These are phyloP conservation scores for Juncus effusus DNA, from an alignment of 176 grass and related monocot species.

Conservation along the genomic window DNA sequence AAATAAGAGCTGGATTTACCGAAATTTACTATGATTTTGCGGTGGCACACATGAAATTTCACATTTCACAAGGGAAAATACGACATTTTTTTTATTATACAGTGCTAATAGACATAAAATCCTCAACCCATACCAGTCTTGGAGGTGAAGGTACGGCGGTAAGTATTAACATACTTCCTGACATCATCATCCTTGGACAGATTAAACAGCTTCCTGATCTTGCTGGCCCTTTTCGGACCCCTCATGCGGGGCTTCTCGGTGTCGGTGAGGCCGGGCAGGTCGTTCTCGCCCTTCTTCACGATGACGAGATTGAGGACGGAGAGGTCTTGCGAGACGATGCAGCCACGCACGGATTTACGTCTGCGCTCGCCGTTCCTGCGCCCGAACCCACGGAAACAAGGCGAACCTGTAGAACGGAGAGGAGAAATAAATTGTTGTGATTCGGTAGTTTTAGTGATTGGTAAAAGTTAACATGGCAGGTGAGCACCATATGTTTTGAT, in stretches of 20 bases:
- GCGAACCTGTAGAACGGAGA: constrained; percentile 59
- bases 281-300: constrained; percentile 86
- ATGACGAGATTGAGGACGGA: constrained; percentile 92
- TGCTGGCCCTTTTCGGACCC: constrained; percentile 91
- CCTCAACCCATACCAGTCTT: constrained; percentile 53
- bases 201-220: constrained; percentile 97
- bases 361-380: constrained; percentile 82
- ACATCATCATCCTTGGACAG: constrained; percentile 90
- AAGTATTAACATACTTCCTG: constrained; percentile 92
- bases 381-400: constrained; percentile 85
- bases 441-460: no score
- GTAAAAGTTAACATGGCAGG: not conserved
- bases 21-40: no score
- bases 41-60: no score
- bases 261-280: constrained; percentile 78
- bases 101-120: no score
- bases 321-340: constrained; percentile 86
- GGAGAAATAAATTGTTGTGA: no score
- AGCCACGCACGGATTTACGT: constrained; percentile 88
- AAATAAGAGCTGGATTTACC: no score
- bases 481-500: no score
- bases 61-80: no score
- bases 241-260: constrained; percentile 95
- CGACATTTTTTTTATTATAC: no score
- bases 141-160: constrained; percentile 76